Evolutionary conservation across 2,329 filamentous ascomycete genomes (phyloP), one percentile per base, ranked within the genome.

Genomic region (Aspergillus calidoustus): DNA sequence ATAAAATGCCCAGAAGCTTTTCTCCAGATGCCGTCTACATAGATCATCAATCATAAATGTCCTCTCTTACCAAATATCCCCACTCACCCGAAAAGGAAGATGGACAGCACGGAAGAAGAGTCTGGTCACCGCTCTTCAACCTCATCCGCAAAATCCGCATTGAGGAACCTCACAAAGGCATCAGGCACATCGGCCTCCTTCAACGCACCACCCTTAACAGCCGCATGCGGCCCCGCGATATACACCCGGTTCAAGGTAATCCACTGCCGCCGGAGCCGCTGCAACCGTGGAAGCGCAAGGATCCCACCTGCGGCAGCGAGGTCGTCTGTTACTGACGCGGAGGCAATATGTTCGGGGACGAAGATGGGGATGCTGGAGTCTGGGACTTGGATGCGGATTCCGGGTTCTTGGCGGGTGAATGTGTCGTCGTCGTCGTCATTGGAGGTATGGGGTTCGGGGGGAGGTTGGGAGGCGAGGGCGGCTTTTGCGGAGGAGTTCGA

Each of bases 161-260:
- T 81, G 63, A 82, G 66, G 68, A 81, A 82, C 57, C 76, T 70
- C 58, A 81, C 77, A 75, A 82, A 82, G 7, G 79, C 79, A 71
- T 79, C 77, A 1, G 72, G 73, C 15, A 80, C 71, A 62, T 79
- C 73, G 22, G 75, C 75, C 51, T 66, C 55, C 15, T 64, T 66
- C 55, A 81, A 63, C 8, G 68, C 68, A 9, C 76, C 73, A 54
- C 73, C 70, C 48, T 64, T 65, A 1, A 69, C 73, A 34, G 71
- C 68, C 25, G 74, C 74, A 68, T 79, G 75, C 8, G 74, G 72
- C 48, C 71, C 70, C 4, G 71, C 74, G 31, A 77, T 68, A 70
- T 78, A 79, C 30, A 71, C 71, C 51, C 80, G 68, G 62, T 82
- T 81, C 61, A 82, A 72, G 61, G 78, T 74, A 46, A 81, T 80